Conservation (phyloP, 805 yeast genomes). For the Yarrowia osloensis region DNA sequence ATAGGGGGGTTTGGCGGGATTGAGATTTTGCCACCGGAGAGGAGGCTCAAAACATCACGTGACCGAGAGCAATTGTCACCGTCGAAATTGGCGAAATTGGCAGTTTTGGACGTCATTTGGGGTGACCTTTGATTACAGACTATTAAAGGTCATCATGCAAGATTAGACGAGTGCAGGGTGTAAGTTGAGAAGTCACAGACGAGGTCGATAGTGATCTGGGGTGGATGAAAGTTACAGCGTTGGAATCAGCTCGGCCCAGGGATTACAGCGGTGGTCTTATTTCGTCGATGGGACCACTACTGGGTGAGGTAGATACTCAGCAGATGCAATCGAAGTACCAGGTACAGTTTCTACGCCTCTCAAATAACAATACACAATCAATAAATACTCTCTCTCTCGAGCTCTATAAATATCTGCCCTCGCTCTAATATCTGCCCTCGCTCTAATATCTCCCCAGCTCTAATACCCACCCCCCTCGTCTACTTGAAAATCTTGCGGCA, state of each 20-base stretch:
- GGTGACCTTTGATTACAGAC: no score
- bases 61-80: neutral
- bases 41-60: neutral
- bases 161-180: neutral
- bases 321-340: no score
- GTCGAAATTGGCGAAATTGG: neutral
- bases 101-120: no score
- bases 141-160: no score
- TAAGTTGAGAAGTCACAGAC: neutral
- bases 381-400: constrained; percentile 12
- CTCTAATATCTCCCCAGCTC: no score
- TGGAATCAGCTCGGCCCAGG: neutral
- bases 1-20: no score
- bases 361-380: neutral
- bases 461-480: no score
- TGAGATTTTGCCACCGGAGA: neutral
- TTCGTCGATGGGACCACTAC: no score
- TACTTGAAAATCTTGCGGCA: constrained; percentile 13
- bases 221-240: neutral
- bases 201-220: neutral
- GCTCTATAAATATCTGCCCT: constrained; percentile 13
- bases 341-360: neutral
- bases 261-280: neutral
- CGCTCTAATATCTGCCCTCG: no score
- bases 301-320: no score